A percentile compares a stretch with the other conserved stretches of the same genome.
Evolutionary conservation across 176 grass and related monocot species (phyloP).

Genomic region (Musa beccarii): DNA sequence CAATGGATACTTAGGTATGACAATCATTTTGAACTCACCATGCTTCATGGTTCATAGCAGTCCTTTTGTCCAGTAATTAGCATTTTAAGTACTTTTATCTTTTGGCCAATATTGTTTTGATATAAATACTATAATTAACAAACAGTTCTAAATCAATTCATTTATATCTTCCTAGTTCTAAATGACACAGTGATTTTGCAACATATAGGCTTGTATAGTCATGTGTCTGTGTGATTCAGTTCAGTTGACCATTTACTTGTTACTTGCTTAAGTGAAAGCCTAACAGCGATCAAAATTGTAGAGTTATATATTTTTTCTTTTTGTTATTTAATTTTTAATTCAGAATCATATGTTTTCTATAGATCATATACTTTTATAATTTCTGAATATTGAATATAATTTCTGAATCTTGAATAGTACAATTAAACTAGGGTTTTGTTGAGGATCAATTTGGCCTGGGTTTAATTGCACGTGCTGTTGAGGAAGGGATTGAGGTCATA

Average conservation of each 20-base stretch:
- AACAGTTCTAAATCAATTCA: not conserved
- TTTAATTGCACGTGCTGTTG: conserved; percentile 92
- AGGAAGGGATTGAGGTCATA: conserved; percentile 98
- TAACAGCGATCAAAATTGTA: too few species aligned
- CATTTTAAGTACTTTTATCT: not conserved
- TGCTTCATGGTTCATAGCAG: too few species aligned
- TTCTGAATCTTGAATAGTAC: conserved; percentile 7
- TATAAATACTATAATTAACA: not conserved
- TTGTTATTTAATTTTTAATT: not conserved
- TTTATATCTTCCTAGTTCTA: not conserved
- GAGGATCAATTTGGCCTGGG: conserved; percentile 97
- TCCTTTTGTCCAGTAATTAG: not conserved
- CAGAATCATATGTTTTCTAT: too few species aligned
- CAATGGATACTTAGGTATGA: too few species aligned
- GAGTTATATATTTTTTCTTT: not conserved
- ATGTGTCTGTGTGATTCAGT: too few species aligned
- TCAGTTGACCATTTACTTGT: too few species aligned
- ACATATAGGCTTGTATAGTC: too few species aligned
- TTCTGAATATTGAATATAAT: not conserved
- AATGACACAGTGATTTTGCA: too few species aligned
- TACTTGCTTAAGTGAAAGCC: too few species aligned
- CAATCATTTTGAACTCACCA: too few species aligned
- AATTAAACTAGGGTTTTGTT: conserved; percentile 61
- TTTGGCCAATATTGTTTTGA: not conserved
- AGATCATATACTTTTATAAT: too few species aligned